Evolutionary conservation across 768 basidiomycete genomes (phyloP).

Genomic region (Piloderma croceum): DNA sequence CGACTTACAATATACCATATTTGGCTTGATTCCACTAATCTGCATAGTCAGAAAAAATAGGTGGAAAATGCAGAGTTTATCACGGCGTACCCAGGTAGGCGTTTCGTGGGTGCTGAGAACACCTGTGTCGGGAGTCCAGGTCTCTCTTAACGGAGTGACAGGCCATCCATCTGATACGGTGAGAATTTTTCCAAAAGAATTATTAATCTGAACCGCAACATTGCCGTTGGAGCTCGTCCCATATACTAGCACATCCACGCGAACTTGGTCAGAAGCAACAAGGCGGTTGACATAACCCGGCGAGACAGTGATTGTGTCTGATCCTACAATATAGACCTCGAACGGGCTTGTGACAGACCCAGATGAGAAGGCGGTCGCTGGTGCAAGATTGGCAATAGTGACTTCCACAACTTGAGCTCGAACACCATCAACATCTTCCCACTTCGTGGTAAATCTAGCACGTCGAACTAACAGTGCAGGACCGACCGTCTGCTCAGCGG

Average conservation of each 20-base stretch:
- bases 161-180: conserved; percentile 34
- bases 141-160: conserved; percentile 31
- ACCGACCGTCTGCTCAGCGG: conserved; percentile 7
- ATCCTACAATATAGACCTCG: conserved; percentile 32
- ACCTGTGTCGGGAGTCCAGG: conserved; percentile 34
- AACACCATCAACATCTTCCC: conserved; percentile 33
- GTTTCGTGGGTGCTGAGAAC: conserved; percentile 43
- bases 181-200: conserved; percentile 29
- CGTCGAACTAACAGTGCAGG: conserved; percentile 36
- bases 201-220: conserved; percentile 31
- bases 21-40: conserved; percentile 46
- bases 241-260: conserved; percentile 42
- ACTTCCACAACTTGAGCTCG: conserved; percentile 47
- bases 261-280: conserved; percentile 44
- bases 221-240: conserved; percentile 25
- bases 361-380: conserved; percentile 23
- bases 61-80: conserved; percentile 11
- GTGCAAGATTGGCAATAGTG: conserved; percentile 46
- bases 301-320: conserved; percentile 36
- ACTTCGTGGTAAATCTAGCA: conserved; percentile 41
- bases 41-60: background rate
- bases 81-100: conserved; percentile 54
- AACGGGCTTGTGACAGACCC: conserved; percentile 29
- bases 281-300: conserved; percentile 41
- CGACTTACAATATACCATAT: conserved; percentile 56